phyloP scores from a whole-genome alignment of 2,329 filamentous ascomycete genomes.

The Zymoseptoria crescenta region DNA sequence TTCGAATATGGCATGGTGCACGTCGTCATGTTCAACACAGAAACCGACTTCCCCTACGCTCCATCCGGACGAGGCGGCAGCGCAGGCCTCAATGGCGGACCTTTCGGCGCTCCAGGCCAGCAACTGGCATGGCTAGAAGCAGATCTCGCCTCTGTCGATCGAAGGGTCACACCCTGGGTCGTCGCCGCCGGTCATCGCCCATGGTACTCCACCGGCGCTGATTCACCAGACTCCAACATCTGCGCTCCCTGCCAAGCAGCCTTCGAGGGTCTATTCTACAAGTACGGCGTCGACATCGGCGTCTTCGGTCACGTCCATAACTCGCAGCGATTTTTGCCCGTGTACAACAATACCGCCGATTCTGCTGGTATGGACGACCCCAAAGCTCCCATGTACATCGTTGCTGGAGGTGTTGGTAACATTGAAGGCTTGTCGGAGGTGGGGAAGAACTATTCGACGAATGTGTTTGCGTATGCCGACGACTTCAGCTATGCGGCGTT shows the following conservation, averaged over 20 bases:
- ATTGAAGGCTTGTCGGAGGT: constrained; percentile 45
- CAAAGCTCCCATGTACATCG: constrained; percentile 49
- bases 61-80: constrained; percentile 40
- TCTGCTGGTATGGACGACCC: constrained; percentile 42
- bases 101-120: constrained; percentile 43
- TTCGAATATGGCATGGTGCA: constrained; percentile 54
- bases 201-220: constrained; percentile 30
- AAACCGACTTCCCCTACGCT: constrained; percentile 48
- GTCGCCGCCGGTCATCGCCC: constrained; percentile 40
- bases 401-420: constrained; percentile 50
- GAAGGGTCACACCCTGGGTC: constrained; percentile 48
- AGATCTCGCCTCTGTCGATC: constrained; percentile 50
- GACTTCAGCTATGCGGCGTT: constrained; percentile 48
- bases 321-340: constrained; percentile 45
- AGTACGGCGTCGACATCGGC: constrained; percentile 50
- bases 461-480: constrained; percentile 44
- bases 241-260: constrained; percentile 45
- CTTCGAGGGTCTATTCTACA: constrained; percentile 48
- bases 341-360: constrained; percentile 28
- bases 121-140: constrained; percentile 49
- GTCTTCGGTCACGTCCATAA: constrained; percentile 54
- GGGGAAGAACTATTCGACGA: constrained; percentile 37
- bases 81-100: constrained; percentile 39
- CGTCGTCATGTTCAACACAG: constrained; percentile 49
- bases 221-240: constrained; percentile 16